Conservation (phyloP, 2,329 filamentous ascomycete species). For the Diaporthe sp. region DNA sequence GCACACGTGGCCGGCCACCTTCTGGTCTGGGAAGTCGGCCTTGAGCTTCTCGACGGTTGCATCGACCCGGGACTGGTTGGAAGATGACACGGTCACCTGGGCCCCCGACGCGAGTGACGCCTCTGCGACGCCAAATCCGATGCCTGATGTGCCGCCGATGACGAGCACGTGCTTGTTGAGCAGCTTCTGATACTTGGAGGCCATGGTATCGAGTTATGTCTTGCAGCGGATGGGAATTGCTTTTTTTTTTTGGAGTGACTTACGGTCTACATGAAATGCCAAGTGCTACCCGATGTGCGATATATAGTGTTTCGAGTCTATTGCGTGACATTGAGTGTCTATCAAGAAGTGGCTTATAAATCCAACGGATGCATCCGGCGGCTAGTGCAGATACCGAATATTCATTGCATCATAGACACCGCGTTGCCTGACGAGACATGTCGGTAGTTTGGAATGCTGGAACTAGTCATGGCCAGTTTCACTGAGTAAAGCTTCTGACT, state of each 20-base stretch:
- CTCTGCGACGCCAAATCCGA: slow-evolving; percentile 73
- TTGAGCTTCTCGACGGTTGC: slow-evolving; percentile 53
- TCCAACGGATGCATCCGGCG: neutral
- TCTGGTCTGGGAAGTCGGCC: slow-evolving; percentile 32
- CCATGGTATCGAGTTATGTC: slow-evolving; percentile 41
- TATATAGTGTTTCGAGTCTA: neutral
- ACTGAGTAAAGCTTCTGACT: neutral
- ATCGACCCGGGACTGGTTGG: slow-evolving; percentile 63
- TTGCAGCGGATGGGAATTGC: neutral
- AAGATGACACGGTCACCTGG: slow-evolving; percentile 72
- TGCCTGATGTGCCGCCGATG: slow-evolving; percentile 74
- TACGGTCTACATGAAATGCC: neutral
- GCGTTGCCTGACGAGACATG: neutral
- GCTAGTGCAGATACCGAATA: neutral
- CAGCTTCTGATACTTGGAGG: slow-evolving; percentile 52
- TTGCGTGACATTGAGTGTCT: neutral
- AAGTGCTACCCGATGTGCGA: neutral
- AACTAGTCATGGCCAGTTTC: neutral
- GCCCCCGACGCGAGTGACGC: slow-evolving; percentile 67
- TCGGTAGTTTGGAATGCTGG: neutral
- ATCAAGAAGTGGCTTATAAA: neutral
- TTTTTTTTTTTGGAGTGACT: neutral
- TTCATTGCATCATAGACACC: slow-evolving; percentile 21
- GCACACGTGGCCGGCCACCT: slow-evolving; percentile 48
- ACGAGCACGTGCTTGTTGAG: slow-evolving; percentile 64